Conservation (phyloP, 352 stramenopile genomes). For the Phytophthora tentaculata region DNA sequence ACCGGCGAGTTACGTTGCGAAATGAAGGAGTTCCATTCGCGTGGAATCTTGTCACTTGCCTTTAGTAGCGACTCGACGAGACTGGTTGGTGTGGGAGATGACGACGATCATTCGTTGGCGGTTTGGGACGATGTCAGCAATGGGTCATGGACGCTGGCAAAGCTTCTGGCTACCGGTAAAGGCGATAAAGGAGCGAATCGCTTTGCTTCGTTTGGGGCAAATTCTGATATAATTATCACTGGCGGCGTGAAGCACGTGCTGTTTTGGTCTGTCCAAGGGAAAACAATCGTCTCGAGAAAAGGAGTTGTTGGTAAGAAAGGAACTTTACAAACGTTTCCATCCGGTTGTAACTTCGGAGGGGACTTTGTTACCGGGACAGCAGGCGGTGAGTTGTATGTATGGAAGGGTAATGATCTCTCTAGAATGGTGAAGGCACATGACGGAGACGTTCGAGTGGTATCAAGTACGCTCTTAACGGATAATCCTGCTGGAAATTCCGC, state of each 20-base stretch:
- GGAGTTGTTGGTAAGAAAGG: constrained; percentile 72
- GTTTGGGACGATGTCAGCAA: constrained; percentile 78
- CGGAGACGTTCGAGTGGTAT: constrained; percentile 52
- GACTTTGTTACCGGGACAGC: constrained; percentile 63
- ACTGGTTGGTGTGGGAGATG: constrained; percentile 75
- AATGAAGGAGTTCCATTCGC: constrained; percentile 71
- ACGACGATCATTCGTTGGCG: constrained; percentile 84
- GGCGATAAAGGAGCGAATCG: constrained; percentile 62
- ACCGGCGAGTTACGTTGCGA: constrained; percentile 68
- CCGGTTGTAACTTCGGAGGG: constrained; percentile 49
- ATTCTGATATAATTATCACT: constrained; percentile 51
- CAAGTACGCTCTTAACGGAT: constrained; percentile 20
- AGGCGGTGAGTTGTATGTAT: constrained; percentile 68
- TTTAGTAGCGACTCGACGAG: constrained; percentile 67
- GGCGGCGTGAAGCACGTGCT: constrained; percentile 72
- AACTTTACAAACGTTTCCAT: constrained; percentile 54
- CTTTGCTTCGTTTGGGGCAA: constrained; percentile 57
- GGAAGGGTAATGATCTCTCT: constrained; percentile 53
- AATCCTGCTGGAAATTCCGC: constrained; percentile 3
- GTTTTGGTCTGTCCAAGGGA: constrained; percentile 73
- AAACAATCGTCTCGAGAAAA: constrained; percentile 56
- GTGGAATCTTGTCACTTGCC: constrained; percentile 72
- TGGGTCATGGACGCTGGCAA: constrained; percentile 65
- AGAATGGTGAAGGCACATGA: constrained; percentile 73
- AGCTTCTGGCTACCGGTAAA: constrained; percentile 53